Evolutionary conservation across 1,284 basidiomycete species (phyloP).

Genomic region (Prillingera fragicola): DNA sequence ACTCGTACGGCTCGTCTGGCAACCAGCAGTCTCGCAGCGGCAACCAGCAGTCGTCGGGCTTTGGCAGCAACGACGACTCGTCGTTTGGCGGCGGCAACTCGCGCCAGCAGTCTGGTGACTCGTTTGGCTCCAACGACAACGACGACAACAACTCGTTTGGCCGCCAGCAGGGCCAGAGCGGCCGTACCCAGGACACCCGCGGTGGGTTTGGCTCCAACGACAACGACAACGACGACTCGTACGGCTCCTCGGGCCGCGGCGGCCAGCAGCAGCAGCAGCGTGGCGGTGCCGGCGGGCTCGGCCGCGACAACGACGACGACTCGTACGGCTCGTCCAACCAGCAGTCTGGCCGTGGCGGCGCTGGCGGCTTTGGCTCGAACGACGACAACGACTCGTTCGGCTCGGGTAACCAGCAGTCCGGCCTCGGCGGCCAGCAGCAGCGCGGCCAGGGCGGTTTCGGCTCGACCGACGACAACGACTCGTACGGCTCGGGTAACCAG

Average conservation of each 20-base stretch:
- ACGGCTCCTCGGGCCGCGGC: slow-evolving; percentile 8
- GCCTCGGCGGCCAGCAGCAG: no score
- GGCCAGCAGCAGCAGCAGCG: background rate
- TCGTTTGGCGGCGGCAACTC: no score
- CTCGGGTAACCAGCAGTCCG: slow-evolving; percentile 1
- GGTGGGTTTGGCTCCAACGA: background rate
- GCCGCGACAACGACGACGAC: slow-evolving; percentile 4
- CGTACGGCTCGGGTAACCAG: slow-evolving; percentile 3
- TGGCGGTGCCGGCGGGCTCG: background rate
- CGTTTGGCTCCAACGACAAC: no score
- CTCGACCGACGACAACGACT: slow-evolving; percentile 3
- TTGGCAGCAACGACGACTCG: no score
- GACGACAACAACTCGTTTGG: no score
- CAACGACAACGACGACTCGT: slow-evolving; percentile 2
- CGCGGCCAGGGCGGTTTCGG: slow-evolving; percentile 3
- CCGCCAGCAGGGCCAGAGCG: no score
- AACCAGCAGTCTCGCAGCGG: no score
- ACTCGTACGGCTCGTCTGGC: slow-evolving; percentile 6
- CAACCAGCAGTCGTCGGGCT: no score
- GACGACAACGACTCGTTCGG: slow-evolving; percentile 7
- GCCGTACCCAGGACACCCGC: no score
- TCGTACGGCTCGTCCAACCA: slow-evolving; percentile 1
- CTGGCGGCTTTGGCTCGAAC: slow-evolving; percentile 1
- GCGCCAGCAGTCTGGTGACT: no score
- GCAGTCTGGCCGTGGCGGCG: no score